Percentiles rank a stretch among this genome's conserved stretches.
Conservation (phyloP, 805 yeast genomes). For the Candida pini region DNA sequence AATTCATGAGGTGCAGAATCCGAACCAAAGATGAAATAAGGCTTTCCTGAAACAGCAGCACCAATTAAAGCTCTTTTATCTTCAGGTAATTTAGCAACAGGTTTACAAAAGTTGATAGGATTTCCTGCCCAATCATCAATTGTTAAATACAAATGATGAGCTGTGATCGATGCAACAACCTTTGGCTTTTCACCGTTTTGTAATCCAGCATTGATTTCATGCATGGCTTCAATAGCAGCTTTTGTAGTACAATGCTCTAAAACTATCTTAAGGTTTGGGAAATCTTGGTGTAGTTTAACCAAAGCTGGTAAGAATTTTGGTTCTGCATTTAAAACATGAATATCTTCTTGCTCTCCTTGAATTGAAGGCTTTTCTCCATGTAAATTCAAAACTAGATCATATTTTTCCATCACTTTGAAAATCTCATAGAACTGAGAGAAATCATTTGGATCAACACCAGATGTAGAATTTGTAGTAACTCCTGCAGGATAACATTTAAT, state of each 20-base stretch:
- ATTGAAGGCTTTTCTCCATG: conserved; percentile 92
- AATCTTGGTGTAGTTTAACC: conserved; percentile 66
- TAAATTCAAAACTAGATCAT: conserved; percentile 72
- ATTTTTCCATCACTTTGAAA: conserved; percentile 80
- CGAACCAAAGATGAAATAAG: conserved; percentile 93
- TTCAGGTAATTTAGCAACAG: conserved; percentile 89
- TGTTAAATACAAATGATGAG: conserved; percentile 86
- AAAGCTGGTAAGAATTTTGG: conserved; percentile 88
- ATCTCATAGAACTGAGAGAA: conserved; percentile 85
- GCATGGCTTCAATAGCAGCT: conserved; percentile 77
- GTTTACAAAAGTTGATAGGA: conserved; percentile 93
- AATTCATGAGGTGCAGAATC: conserved; percentile 98
- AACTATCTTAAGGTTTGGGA: conserved; percentile 81
- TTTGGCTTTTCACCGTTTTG: conserved; percentile 31
- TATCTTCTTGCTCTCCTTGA: conserved; percentile 49
- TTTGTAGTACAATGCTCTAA: conserved; percentile 93
- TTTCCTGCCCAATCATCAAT: conserved; percentile 97
- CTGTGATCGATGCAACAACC: conserved; percentile 93
- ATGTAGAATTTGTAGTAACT: conserved; percentile 92
- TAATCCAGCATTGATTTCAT: conserved; percentile 50
- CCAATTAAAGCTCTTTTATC: conserved; percentile 75
- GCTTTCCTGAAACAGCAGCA: conserved; percentile 90
- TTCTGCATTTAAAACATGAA: conserved; percentile 92
- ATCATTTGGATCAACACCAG: conserved; percentile 92
- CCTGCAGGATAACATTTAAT: conserved; percentile 99